Conservation (phyloP, 139 green algal species). For the Zygnema circumcarinatum region DNA sequence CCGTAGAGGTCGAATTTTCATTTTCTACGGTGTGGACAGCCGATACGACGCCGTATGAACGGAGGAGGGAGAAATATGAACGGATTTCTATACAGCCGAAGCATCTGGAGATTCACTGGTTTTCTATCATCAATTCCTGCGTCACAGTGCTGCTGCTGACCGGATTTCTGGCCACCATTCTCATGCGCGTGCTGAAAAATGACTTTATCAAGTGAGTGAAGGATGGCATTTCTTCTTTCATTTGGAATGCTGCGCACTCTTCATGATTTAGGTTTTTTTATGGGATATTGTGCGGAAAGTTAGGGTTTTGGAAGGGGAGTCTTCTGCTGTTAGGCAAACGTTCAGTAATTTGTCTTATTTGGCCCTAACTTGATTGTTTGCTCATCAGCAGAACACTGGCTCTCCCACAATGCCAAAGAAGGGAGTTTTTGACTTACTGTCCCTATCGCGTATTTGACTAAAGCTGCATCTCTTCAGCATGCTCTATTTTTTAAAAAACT, state of each 20-base stretch:
- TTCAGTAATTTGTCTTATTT: too few relatives aligned
- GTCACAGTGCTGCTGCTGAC: conserved; percentile 71
- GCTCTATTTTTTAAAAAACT: too few relatives aligned
- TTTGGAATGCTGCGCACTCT: too few relatives aligned
- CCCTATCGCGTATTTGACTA: too few relatives aligned
- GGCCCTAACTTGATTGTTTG: too few relatives aligned
- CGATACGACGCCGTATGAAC: conserved; percentile 62
- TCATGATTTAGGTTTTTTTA: too few relatives aligned
- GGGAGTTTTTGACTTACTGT: too few relatives aligned
- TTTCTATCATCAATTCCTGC: conserved; percentile 71
- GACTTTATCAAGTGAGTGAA: conserved; percentile 71
- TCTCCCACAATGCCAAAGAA: too few relatives aligned
- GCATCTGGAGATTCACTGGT: conserved; percentile 74
- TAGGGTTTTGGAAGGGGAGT: background rate
- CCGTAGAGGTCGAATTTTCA: conserved; percentile 64
- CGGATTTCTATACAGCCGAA: conserved; percentile 69
- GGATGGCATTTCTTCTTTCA: background rate
- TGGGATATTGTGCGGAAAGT: background rate
- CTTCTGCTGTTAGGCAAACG: background rate
- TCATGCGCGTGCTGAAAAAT: conserved; percentile 72
- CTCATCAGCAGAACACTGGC: too few relatives aligned
- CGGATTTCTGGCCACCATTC: conserved; percentile 68
- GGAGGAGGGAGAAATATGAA: conserved; percentile 69
- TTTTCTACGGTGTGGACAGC: conserved; percentile 66
- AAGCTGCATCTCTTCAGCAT: too few relatives aligned